These are phyloP conservation scores for Talaromyces islandicus DNA, from an alignment of 2,329 filamentous ascomycete species.

Conservation along the genomic window DNA sequence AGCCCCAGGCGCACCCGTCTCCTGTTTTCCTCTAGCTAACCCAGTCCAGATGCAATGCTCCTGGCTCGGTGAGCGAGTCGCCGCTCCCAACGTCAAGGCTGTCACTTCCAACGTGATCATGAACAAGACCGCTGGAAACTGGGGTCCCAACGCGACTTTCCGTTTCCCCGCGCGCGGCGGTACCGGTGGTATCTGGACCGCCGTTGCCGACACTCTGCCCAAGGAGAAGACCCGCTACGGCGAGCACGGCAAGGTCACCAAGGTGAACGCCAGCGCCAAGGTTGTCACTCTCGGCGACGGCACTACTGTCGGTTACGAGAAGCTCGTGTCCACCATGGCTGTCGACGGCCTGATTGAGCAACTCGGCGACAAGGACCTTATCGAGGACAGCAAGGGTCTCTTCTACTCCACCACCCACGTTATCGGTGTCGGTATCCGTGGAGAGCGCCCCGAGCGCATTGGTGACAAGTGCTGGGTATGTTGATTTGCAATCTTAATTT, in stretches of 20 bases:
- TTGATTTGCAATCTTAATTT: constrained; percentile 4
- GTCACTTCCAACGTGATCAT: constrained; percentile 93
- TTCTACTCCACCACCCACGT: constrained; percentile 98
- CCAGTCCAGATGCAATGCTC: constrained; percentile 83
- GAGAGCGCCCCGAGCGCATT: constrained; percentile 85
- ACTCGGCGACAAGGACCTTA: constrained; percentile 82
- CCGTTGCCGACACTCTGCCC: constrained; percentile 86
- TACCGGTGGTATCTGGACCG: constrained; percentile 98
- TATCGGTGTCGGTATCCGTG: constrained; percentile 90
- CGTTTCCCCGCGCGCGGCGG: constrained; percentile 93
- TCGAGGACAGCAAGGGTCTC: constrained; percentile 77
- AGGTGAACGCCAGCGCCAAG: constrained; percentile 82
- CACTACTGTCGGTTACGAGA: constrained; percentile 82
- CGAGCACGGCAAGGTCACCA: constrained; percentile 73
- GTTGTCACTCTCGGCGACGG: constrained; percentile 76
- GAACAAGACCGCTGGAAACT: constrained; percentile 92
- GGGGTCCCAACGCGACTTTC: constrained; percentile 98
- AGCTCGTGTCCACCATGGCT: constrained; percentile 93
- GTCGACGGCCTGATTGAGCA: constrained; percentile 81
- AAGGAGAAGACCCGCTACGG: constrained; percentile 89
- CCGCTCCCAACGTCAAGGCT: constrained; percentile 89
- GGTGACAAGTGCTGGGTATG: constrained; percentile 98
- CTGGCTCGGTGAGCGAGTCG: constrained; percentile 98
- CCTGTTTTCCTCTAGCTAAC: neutral
- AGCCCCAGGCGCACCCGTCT: constrained; percentile 16